These are phyloP conservation scores for Chrysoporthe deuterocubensis DNA, from an alignment of 2,329 filamentous ascomycete species.

Conservation along the genomic window DNA sequence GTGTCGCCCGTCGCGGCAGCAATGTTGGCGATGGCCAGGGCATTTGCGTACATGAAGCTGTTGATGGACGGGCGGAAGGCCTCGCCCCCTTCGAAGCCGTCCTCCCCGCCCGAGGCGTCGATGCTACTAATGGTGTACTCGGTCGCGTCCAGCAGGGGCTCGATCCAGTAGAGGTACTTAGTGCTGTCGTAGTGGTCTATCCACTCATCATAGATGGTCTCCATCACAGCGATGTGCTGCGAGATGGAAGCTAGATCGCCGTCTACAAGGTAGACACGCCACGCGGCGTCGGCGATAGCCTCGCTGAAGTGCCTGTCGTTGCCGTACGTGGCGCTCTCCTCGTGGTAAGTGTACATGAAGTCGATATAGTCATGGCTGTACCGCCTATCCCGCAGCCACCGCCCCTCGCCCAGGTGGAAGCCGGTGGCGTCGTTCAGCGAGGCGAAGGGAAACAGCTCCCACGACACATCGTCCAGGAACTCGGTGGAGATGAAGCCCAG, in stretches of 20 bases:
- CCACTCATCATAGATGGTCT: constrained; percentile 42
- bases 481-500: constrained; percentile 50
- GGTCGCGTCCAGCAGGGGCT: constrained; percentile 47
- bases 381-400: constrained; percentile 49
- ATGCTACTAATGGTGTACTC: constrained; percentile 51
- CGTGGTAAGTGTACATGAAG: constrained; percentile 44
- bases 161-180: constrained; percentile 48
- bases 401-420: constrained; percentile 48
- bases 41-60: constrained; percentile 49
- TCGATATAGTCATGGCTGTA: constrained; percentile 48
- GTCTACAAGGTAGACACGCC: constrained; percentile 46
- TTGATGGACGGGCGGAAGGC: constrained; percentile 50
- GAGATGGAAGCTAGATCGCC: constrained; percentile 40
- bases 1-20: constrained; percentile 38
- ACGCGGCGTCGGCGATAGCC: constrained; percentile 46
- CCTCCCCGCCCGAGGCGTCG: constrained; percentile 43
- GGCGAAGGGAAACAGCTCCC: constrained; percentile 47
- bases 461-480: constrained; percentile 48
- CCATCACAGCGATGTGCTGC: constrained; percentile 41
- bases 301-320: constrained; percentile 49
- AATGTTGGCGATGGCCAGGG: constrained; percentile 44
- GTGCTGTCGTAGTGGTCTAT: constrained; percentile 42
- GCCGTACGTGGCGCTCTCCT: constrained; percentile 28
- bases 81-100: constrained; percentile 46
- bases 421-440: constrained; percentile 49